phyloP scores from a whole-genome alignment of 2,329 filamentous ascomycete species.

The Diaporthe sp. region DNA sequence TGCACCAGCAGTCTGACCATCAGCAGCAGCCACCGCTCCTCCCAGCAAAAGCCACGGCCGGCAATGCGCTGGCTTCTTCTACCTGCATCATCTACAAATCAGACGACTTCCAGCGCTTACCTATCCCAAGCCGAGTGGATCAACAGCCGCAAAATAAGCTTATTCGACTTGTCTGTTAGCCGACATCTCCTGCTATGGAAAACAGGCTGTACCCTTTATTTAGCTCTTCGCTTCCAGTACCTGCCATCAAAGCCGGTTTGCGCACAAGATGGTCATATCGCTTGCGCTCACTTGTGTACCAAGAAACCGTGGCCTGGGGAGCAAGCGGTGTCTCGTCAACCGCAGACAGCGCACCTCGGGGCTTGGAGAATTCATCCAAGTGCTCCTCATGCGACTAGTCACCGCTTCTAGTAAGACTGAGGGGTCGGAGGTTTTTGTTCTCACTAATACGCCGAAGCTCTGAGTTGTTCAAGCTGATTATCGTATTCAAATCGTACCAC shows the following conservation, averaged over 20 bases:
- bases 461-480: conserved; percentile 6
- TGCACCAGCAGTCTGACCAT: background rate
- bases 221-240: background rate
- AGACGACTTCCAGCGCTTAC: background rate
- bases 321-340: background rate
- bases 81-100: background rate
- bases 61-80: background rate
- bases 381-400: background rate
- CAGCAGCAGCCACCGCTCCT: background rate
- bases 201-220: background rate
- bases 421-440: background rate
- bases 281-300: background rate
- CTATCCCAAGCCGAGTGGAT: conserved; percentile 16
- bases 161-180: conserved; percentile 1
- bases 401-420: conserved; percentile 2
- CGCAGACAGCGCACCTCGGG: background rate
- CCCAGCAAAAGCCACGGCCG: background rate
- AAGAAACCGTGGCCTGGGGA: background rate
- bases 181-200: background rate
- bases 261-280: too few species aligned
- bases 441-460: background rate
- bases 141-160: conserved; percentile 29
- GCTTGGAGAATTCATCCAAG: background rate
- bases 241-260: background rate
- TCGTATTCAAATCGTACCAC: conserved; percentile 6